Conservation (phyloP, 768 basidiomycete species). For the Pleurotus ostreatus region DNA sequence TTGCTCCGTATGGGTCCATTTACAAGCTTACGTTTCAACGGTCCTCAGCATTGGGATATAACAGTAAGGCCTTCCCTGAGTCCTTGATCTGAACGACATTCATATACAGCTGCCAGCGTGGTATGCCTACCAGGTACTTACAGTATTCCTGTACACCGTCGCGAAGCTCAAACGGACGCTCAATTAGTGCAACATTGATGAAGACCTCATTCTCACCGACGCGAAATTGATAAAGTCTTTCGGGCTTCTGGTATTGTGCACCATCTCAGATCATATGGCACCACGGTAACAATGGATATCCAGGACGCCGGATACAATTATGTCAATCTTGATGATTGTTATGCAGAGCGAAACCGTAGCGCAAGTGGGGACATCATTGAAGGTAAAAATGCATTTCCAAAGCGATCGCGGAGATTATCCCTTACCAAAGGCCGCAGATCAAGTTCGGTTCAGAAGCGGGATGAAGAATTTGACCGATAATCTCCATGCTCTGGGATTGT, state of each 20-base stretch:
- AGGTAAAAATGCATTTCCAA: conserved; percentile 25
- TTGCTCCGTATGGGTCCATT: not conserved
- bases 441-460: conserved; percentile 48
- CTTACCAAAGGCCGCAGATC: conserved; percentile 28
- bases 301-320: conserved; percentile 57
- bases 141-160: not conserved
- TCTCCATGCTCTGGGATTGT: conserved; percentile 60
- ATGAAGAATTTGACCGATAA: conserved; percentile 53
- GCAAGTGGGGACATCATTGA: conserved; percentile 48
- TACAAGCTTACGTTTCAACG: not conserved
- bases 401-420: too few relatives aligned
- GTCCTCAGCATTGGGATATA: conserved; percentile 53
- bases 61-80: conserved; percentile 39
- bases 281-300: not conserved
- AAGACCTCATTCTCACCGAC: conserved; percentile 44
- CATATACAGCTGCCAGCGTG: conserved; percentile 39
- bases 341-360: conserved; percentile 51
- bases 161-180: conserved; percentile 11
- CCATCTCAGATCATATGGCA: not conserved
- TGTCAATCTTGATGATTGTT: conserved; percentile 67
- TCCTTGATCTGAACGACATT: not conserved
- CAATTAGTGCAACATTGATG: conserved; percentile 55
- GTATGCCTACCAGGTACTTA: conserved; percentile 60
- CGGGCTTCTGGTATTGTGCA: conserved; percentile 41
- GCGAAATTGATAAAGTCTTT: conserved; percentile 52